These are phyloP conservation scores for Thermochaetoides thermophila DNA, from an alignment of 495 filamentous ascomycete species.

Conservation along the genomic window DNA sequence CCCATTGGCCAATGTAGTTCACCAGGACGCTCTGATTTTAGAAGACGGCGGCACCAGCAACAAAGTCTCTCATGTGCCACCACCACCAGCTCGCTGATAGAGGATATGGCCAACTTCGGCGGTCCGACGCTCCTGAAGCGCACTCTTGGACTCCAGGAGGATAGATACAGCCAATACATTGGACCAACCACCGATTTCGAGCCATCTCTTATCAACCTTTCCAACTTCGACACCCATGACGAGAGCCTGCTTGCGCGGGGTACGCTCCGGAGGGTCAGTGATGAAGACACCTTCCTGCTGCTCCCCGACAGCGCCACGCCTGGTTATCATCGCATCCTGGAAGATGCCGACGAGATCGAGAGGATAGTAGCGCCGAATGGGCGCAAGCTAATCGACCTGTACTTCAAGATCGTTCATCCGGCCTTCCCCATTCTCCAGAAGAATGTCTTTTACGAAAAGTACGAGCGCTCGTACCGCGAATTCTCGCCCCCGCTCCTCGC, in stretches of 20 bases:
- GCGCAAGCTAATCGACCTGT: conserved; percentile 66
- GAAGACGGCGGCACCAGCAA: conserved; percentile 34
- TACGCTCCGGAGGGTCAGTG: conserved; percentile 64
- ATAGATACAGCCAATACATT: conserved; percentile 49
- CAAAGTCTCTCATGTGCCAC: conserved; percentile 39
- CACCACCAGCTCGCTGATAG: conserved; percentile 38
- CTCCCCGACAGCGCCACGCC: conserved; percentile 49
- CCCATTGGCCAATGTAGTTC: conserved; percentile 34
- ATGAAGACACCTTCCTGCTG: conserved; percentile 73
- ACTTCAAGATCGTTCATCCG: conserved; percentile 78
- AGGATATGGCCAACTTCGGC: conserved; percentile 48
- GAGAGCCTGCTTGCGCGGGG: conserved; percentile 53
- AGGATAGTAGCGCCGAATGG: conserved; percentile 70
- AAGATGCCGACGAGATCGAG: conserved; percentile 69
- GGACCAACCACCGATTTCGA: conserved; percentile 61
- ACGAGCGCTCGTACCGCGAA: conserved; percentile 56
- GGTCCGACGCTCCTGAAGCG: conserved; percentile 44
- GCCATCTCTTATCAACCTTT: conserved; percentile 55
- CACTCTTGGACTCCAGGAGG: conserved; percentile 48
- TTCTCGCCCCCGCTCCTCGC: conserved; percentile 76
- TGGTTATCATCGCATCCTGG: conserved; percentile 42
- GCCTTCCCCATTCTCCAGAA: conserved; percentile 85
- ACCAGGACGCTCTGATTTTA: conserved; percentile 38
- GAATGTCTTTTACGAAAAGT: conserved; percentile 72
- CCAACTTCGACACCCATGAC: conserved; percentile 54